These are phyloP conservation scores for Croton setiger DNA, from an alignment of 441 rosid genomes.

Conservation along the genomic window DNA sequence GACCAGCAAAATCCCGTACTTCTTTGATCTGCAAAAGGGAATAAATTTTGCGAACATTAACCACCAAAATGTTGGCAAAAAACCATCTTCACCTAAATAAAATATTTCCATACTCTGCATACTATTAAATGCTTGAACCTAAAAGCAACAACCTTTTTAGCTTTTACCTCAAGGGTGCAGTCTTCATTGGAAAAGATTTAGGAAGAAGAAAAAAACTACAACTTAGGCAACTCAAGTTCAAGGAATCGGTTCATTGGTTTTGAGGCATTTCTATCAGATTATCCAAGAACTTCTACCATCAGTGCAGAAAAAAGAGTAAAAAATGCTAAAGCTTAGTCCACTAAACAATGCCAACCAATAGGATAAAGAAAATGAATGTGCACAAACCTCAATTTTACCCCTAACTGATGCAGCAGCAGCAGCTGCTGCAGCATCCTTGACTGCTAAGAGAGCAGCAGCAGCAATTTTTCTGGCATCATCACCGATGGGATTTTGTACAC, in stretches of 20 bases:
- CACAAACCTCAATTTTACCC: slow-evolving; percentile 76
- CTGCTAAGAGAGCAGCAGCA: slow-evolving; percentile 87
- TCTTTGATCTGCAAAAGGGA: slow-evolving; percentile 55
- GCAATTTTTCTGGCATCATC: slow-evolving; percentile 51
- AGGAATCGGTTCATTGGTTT: not conserved
- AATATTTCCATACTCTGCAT: not conserved
- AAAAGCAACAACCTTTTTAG: not conserved
- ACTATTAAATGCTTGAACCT: not conserved
- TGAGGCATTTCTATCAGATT: not conserved
- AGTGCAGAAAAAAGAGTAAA: not conserved
- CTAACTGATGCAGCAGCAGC: slow-evolving; percentile 47
- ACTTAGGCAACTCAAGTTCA: not conserved
- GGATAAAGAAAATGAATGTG: not conserved
- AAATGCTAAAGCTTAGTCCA: not conserved
- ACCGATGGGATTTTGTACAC: slow-evolving; percentile 20
- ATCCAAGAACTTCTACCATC: not conserved
- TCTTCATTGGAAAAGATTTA: not conserved
- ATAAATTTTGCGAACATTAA: not conserved
- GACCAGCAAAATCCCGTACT: slow-evolving; percentile 86
- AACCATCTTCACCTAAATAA: not conserved
- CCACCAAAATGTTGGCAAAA: too few species aligned
- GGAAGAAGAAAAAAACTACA: not conserved
- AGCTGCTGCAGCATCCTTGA: slow-evolving; percentile 55
- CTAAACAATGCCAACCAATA: not conserved
- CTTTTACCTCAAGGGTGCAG: not conserved